phyloP scores from a whole-genome alignment of 306 rosid genomes.

The Malus sieversii region DNA sequence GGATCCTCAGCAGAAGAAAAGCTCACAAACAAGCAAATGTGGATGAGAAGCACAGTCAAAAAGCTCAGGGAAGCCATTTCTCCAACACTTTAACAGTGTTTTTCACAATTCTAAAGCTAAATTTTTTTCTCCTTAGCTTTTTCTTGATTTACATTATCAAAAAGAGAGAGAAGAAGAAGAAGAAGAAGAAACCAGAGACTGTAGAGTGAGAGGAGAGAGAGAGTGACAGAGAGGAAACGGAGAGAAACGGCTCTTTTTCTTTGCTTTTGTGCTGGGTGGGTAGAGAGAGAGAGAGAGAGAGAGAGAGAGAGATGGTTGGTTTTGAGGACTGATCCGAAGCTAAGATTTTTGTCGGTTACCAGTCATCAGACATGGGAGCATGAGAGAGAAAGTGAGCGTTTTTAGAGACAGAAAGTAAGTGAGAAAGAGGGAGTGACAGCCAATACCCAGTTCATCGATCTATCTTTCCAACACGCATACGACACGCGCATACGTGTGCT shows the following conservation, averaged over 20 bases:
- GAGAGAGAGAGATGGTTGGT: not conserved
- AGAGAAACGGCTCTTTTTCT: slow-evolving; percentile 5
- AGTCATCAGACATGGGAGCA: slow-evolving; percentile 5
- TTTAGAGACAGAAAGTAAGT: not conserved
- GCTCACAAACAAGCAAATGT: slow-evolving; percentile 31
- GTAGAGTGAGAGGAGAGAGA: not conserved
- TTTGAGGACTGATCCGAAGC: not conserved
- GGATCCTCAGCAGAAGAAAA: slow-evolving; percentile 43
- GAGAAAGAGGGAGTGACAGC: slow-evolving; percentile 25
- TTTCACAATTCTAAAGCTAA: slow-evolving; percentile 15
- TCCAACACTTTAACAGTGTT: slow-evolving; percentile 15
- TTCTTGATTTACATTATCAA: slow-evolving; percentile 38
- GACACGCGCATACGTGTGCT: not conserved
- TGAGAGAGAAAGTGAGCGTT: not conserved
- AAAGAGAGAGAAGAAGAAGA: not conserved
- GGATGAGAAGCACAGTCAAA: slow-evolving; percentile 15
- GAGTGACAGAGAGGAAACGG: not conserved
- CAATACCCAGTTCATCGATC: too few relatives aligned
- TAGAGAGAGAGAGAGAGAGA: not conserved
- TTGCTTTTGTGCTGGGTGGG: too few relatives aligned
- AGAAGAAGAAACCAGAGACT: not conserved
- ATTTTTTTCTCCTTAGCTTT: slow-evolving; percentile 2
- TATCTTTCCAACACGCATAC: not conserved
- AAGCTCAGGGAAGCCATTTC: slow-evolving; percentile 32
- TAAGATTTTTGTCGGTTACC: not conserved